Base-by-base conservation (phyloP, 306 rosid species). In the Glycine latifolia region DNA sequence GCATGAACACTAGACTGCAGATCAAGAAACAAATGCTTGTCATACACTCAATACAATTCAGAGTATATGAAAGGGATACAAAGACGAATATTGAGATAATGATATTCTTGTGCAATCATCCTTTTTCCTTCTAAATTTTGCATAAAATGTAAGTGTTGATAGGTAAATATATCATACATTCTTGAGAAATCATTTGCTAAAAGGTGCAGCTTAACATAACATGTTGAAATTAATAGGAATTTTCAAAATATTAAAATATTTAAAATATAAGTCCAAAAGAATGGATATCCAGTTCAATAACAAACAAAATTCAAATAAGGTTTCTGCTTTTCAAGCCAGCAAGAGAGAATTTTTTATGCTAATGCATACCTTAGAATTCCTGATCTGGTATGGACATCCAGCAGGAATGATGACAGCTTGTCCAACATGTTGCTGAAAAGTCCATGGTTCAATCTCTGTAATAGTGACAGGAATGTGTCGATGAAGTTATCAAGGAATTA, bases 381-480 rank as follows among this genome's bases (percentile, higher is more conserved):
- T 90, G 67, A 95, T 95, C 90, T 95, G 99, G 86, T 95, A 92
- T 14, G 99, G 98, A 81, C 99, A 95, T 75, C 99, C 99, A 52
- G 99, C 99, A 46, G 99, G 99, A 78, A 95, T 87, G 87, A 93
- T 90, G 78, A 95, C 97, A 82, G 99, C 99, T 87, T 93, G 98
- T 80, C 99, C 99, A 77, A 87, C 91, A 47, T 78, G 95, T 87
- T 95, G 99, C 87, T 85, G 89, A 66, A 95, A 95, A 72, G 90
- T 87, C 99, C 99, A 95, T 31, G 99, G 99, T 87, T 95, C 99
- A 86, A 95, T 89, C 84, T 91, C 99, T 95, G 79, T 55, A 47
- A 83, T 48, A 85, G 82, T 8, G 73, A 76, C 52, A 79, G 15
- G 16, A 8, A 50, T 48, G 50, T 39, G 82, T 75, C 54, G 65